Base-by-base conservation (phyloP, 106 monocot genomes). In the Allium fistulosum region DNA sequence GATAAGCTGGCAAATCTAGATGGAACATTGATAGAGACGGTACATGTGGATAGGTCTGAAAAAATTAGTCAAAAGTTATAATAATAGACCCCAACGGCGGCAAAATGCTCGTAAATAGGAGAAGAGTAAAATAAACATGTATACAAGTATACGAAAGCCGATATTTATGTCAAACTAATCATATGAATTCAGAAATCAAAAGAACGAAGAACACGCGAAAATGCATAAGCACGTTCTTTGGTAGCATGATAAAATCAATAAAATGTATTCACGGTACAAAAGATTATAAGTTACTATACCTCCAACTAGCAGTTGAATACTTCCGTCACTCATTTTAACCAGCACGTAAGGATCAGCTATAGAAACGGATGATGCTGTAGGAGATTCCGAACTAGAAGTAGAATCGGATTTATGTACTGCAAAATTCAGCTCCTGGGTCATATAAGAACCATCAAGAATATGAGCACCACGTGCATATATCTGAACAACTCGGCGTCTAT, bases 331-430 rank as follows among this genome's bases (percentile, higher is more conserved):
- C 97, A 99, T 99, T 66, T 73, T 92, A 22, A 99, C 45, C 26
- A 99, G 68, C 4, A 99, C 92, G 76, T 90, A 99, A 12, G 97
- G 97, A 74, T 99, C 97, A 66, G 97, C 97, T 68, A 99, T 99
- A 46, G 89, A 99, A 71, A 81, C 97, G 26, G 82, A 92, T 49
- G 77, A 76, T 11, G 79, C 84, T 55, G 76, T 67, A 17, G 69
- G 74, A 59, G 62, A 49, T 16, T 99, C 97, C 26, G 80, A 22
- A 71, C 16, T 86, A 5, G 82, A 74, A 71, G 65, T 18, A 15
- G 76, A 50, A 45, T 92, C 97, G 45, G 92, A 87, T 83, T 65
- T 78, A 62, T 90, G 84, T 66, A 61, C 75, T 50, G 72, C 83
- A 85, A 99, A 87, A n/a, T 55, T 83, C 65, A 99, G 65, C 75